Base-by-base conservation (phyloP, 2,329 filamentous ascomycete genomes). In the Periconia macrospinosa region DNA sequence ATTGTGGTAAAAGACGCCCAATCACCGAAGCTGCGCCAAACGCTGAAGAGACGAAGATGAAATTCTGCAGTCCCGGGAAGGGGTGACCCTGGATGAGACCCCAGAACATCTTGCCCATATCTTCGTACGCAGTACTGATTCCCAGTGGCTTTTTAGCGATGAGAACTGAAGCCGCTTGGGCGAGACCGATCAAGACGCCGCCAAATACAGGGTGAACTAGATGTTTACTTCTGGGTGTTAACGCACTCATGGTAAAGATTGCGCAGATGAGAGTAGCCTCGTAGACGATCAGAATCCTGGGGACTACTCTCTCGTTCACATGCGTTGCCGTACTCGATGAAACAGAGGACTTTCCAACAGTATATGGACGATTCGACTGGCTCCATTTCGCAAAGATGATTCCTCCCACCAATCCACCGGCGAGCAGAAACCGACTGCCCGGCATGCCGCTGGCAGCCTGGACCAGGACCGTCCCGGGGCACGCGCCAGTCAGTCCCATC, bases 401-500 rank as follows among this genome's bases (percentile, higher is more conserved):
- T 2, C 85, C 86, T 3, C 83, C 86, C 2, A 81, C 55, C 0
- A 84, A 56, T 20, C 79, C 81, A 7, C 87, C 86, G 0, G 73
- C 71, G 1, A 88, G 30, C 30, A 71, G 0, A 82, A 80, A 37
- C 30, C 49, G 78, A 81, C 40, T 78, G 66, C 0, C 83, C 84
- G 0, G 81, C 2, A 86, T 74, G 1, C 83, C 81, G 13, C 79
- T 74, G 1, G 80, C 85, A 11, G 84, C 63, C 69, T 90, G 86
- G 0, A 82, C 80, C 46, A 87, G 79, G 6, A 88, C 78, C 0
- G 85, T 87, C 0, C 87, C 87, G 0, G 87, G 85, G 54, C 86
- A 89, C 0, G 86, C 82, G 9, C 85, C 86, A 0, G 85, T 82
- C 15, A 88, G 72, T 6, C 83, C 79, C 86, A 89, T 88, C 51